phyloP scores from a whole-genome alignment of 371 early-diverging fungal genomes.

The Parasitella parasitica region DNA sequence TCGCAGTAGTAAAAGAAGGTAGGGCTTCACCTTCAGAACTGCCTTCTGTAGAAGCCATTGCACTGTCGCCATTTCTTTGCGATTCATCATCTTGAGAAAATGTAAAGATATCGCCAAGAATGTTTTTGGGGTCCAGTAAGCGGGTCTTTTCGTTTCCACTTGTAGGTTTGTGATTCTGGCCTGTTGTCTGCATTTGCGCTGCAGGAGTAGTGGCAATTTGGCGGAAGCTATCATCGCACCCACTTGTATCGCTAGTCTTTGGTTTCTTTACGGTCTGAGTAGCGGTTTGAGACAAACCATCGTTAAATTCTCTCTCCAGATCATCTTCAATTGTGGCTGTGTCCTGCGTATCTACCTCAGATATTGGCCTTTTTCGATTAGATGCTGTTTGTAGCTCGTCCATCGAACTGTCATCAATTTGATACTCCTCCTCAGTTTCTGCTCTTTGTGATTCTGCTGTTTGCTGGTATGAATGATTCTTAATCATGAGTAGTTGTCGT shows the following conservation, averaged over 20 bases:
- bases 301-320: neutral
- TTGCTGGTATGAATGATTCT: neutral
- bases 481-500: neutral
- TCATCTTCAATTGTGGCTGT: neutral
- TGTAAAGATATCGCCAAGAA: neutral
- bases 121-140: neutral
- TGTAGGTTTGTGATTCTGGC: neutral
- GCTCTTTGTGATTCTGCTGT: neutral
- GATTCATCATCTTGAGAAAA: neutral
- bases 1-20: too few relatives aligned
- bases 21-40: neutral
- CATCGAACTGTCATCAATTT: neutral
- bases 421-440: neutral
- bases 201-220: too few relatives aligned
- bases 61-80: neutral
- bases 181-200: neutral
- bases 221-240: neutral
- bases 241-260: neutral
- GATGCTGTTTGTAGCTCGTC: neutral
- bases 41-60: neutral
- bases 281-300: neutral
- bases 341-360: neutral
- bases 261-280: conserved; percentile 4
- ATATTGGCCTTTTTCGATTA: neutral
- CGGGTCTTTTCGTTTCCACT: neutral